Evolutionary conservation across 306 rosid genomes (phyloP).

Genomic region (Prunus mongolica): DNA sequence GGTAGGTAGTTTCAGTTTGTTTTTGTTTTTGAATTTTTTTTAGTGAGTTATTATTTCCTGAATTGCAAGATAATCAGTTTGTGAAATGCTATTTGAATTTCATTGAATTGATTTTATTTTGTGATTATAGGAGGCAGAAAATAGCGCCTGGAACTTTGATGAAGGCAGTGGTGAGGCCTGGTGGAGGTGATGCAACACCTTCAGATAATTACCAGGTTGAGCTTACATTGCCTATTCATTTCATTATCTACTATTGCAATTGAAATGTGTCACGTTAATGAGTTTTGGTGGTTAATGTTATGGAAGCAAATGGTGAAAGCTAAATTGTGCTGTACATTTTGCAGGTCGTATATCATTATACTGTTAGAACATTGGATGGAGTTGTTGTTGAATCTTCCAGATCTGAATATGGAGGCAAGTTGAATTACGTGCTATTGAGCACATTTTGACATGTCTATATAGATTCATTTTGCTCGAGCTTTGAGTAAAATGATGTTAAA

Average conservation of each 20-base stretch:
- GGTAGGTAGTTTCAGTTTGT: slow-evolving; percentile 33
- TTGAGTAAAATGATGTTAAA: slow-evolving; percentile 10
- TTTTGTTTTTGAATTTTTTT: background rate
- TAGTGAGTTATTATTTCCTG: background rate
- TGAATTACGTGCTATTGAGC: slow-evolving; percentile 11
- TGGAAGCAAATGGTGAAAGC: background rate
- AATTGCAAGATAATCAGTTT: background rate
- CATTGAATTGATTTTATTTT: slow-evolving; percentile 9
- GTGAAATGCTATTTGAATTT: background rate
- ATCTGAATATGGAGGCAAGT: slow-evolving; percentile 72
- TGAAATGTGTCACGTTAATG: background rate
- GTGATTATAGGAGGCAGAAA: slow-evolving; percentile 61
- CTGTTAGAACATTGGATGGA: slow-evolving; percentile 84
- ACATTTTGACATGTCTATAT: background rate
- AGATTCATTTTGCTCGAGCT: background rate
- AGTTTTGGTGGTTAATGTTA: background rate
- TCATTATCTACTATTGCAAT: background rate
- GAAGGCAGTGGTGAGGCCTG: slow-evolving; percentile 89
- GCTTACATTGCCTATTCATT: slow-evolving; percentile 13
- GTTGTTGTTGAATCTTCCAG: slow-evolving; percentile 79
- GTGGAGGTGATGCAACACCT: slow-evolving; percentile 76
- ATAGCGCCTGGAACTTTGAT: slow-evolving; percentile 82
- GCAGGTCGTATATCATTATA: slow-evolving; percentile 79
- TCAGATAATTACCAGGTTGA: slow-evolving; percentile 87
- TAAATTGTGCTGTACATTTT: slow-evolving; percentile 20